Conservation (phyloP, 805 yeast genomes). For the Kuraishia ogatae region DNA sequence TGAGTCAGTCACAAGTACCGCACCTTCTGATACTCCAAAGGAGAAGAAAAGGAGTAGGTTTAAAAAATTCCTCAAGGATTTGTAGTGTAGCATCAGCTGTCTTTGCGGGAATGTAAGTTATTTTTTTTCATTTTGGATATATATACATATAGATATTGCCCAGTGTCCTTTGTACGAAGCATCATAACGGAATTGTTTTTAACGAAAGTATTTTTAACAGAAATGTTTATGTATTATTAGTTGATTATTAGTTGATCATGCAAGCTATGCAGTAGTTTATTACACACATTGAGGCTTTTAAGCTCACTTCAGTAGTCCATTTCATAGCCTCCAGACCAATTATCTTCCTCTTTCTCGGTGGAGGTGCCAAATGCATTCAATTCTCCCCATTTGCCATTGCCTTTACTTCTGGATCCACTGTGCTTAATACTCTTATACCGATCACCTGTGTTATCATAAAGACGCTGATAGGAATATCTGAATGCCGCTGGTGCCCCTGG, state of each 20-base stretch:
- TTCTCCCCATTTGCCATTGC: neutral
- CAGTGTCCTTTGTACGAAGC: no score
- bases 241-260: neutral
- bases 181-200: no score
- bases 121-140: no score
- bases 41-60: neutral
- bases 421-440: neutral
- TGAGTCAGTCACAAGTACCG: neutral
- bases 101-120: no score
- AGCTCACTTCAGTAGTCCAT: neutral
- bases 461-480: neutral
- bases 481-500: neutral
- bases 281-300: no score
- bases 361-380: neutral
- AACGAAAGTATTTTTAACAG: no score
- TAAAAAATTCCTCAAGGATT: neutral
- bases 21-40: neutral
- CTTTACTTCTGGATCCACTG: neutral
- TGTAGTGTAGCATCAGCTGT: neutral
- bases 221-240: neutral
- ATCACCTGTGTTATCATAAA: neutral
- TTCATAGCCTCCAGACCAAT: neutral
- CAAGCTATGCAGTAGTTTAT: neutral
- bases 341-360: neutral
- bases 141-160: no score